Conservation (phyloP, 805 yeast genomes). For the Metschnikowia bowlesiae region DNA sequence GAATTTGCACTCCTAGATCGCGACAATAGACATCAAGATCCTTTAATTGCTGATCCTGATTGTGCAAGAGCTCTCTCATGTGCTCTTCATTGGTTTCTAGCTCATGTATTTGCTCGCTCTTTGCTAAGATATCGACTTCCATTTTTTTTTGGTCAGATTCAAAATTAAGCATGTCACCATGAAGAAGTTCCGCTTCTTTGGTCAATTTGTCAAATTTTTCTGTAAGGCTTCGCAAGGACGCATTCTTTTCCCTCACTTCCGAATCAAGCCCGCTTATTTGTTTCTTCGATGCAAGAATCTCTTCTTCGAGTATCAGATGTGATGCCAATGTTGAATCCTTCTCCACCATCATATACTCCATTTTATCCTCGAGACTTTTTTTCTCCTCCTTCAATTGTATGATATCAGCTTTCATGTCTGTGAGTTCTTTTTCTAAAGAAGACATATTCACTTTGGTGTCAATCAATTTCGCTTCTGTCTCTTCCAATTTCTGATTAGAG, state of each 20-base stretch:
- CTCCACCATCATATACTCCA: not conserved
- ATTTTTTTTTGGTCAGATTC: conserved; percentile 14
- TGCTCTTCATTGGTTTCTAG: conserved; percentile 7
- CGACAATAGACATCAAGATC: not conserved
- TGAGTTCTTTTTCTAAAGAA: not conserved
- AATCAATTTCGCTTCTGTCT: not conserved
- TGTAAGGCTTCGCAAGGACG: conserved; percentile 18
- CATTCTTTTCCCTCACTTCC: conserved; percentile 19
- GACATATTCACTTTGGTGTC: not conserved
- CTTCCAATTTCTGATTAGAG: not conserved
- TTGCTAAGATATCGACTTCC: conserved; percentile 7
- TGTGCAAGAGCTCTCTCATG: conserved; percentile 4
- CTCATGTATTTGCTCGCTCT: not conserved
- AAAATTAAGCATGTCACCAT: conserved; percentile 14
- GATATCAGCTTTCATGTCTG: not conserved
- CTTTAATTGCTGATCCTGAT: not conserved
- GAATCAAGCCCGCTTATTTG: conserved; percentile 11
- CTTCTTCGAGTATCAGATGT: not conserved
- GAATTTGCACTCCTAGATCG: conserved; percentile 4
- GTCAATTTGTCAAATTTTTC: conserved; percentile 11
- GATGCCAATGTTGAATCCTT: not conserved
- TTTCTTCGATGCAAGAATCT: not conserved
- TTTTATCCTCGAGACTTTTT: not conserved
- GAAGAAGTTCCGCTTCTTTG: conserved; percentile 15
- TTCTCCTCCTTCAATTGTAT: not conserved